Evolutionary conservation across 805 yeast genomes (phyloP).

Genomic region (Millerago galiae): DNA sequence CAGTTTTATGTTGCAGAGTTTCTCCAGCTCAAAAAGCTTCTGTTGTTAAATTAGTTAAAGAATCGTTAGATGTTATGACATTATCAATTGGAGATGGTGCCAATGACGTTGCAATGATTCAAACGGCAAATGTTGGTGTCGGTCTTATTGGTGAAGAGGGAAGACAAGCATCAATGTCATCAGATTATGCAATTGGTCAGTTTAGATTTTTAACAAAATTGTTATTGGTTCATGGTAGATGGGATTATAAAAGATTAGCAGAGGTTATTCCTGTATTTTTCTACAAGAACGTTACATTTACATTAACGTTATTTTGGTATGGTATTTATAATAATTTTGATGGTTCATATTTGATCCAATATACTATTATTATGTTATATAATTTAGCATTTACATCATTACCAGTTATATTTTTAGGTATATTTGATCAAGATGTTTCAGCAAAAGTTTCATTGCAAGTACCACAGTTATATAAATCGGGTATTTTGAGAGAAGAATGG

Average conservation of each 20-base stretch:
- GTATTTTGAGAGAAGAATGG: conserved; percentile 70
- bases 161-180: conserved; percentile 81
- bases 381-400: conserved; percentile 78
- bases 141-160: conserved; percentile 92
- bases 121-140: conserved; percentile 62
- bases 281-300: conserved; percentile 71
- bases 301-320: conserved; percentile 72
- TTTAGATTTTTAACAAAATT: conserved; percentile 65
- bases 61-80: conserved; percentile 72
- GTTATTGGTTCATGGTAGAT: conserved; percentile 72
- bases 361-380: conserved; percentile 73
- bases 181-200: conserved; percentile 82
- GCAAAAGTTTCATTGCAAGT: conserved; percentile 62
- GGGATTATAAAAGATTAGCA: conserved; percentile 76
- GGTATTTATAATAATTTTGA: conserved; percentile 71
- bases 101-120: conserved; percentile 87
- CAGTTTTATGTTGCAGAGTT: conserved; percentile 77
- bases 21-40: conserved; percentile 80
- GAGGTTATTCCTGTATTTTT: conserved; percentile 83
- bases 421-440: conserved; percentile 75
- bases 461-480: conserved; percentile 68
- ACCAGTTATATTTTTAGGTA: conserved; percentile 71
- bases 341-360: conserved; percentile 75
- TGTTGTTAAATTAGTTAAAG: conserved; percentile 67
- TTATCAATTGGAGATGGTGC: conserved; percentile 82